Percentiles rank a stretch among this genome's conserved stretches.
Evolutionary conservation across 306 rosid species (phyloP).

Genomic region (Prunus campanulata): DNA sequence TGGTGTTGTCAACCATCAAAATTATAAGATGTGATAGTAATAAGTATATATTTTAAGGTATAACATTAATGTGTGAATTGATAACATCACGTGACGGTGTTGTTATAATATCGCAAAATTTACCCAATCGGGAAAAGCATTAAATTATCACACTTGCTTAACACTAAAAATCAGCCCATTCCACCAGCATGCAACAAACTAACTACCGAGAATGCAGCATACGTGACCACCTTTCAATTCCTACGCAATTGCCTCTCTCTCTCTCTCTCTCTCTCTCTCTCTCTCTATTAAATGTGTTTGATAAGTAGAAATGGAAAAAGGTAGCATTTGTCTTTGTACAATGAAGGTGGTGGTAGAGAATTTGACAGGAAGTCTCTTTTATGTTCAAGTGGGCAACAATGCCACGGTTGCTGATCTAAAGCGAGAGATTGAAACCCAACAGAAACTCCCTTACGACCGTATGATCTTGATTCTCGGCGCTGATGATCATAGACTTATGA

Average conservation of each 20-base stretch:
- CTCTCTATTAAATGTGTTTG: not conserved
- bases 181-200: too few relatives aligned
- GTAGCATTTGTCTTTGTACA: not conserved
- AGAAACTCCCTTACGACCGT: conserved; percentile 61
- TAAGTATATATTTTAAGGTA: too few relatives aligned
- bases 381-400: conserved; percentile 24
- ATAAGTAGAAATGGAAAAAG: not conserved
- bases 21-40: too few relatives aligned
- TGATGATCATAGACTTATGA: conserved; percentile 10
- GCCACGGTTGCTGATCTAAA: conserved; percentile 57
- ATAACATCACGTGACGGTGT: too few relatives aligned
- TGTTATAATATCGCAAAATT: too few relatives aligned
- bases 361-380: conserved; percentile 40
- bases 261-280: too few relatives aligned
- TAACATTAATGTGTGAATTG: too few relatives aligned
- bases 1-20: too few relatives aligned
- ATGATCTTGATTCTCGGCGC: conserved; percentile 41
- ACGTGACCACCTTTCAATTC: conserved; percentile 13
- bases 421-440: conserved; percentile 53
- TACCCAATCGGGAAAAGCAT: too few relatives aligned
- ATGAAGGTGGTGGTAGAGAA: conserved; percentile 40
- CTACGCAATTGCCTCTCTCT: not conserved
- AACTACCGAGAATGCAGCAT: conserved; percentile 30
- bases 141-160: too few relatives aligned
- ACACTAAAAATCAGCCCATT: too few relatives aligned